Evolutionary conservation across 495 filamentous ascomycete species (phyloP), one percentile per base, ranked within the genome.

Genomic region (Annulohypoxylon maeteangense): DNA sequence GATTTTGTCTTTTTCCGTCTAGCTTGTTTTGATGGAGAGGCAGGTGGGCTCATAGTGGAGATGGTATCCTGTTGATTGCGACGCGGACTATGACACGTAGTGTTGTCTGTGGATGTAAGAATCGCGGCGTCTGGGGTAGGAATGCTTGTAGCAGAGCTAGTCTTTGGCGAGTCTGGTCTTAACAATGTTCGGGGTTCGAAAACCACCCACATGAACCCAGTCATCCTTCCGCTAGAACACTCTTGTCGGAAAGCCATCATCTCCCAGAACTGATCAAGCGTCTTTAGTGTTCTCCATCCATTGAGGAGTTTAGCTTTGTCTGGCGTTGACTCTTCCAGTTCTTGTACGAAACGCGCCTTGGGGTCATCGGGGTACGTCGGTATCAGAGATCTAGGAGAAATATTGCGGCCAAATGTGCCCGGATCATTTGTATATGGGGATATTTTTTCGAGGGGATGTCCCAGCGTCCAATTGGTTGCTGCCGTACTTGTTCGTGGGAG

Each of bases 201-300:
- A 8, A 97, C 89, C 27, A 97, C 78, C 95, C 95, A 99, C 10
- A 98, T 82, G 74, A 99, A 99, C 0, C 95, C 96, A 0, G 97
- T 96, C 59, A 97, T 78, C 20, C 93, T 84, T 2, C 95, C 95
- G 12, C 93, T 90, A 23, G 94, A 95, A 75, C 95, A 99, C 78
- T 99, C 95, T 76, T 98, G 95, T 29, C 95, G 85, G 75, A 93
- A 98, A 12, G 93, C 90, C 95, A 99, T 98, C 88, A 95, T 90
- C 62, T 99, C 95, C 95, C 95, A 99, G 78, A 99, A 99, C 70
- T 95, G 90, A 31, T 94, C 93, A 31, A 98, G 78, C 0, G 90
- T 91, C 70, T 82, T 88, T 16, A 97, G 90, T 70, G 90, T 93
- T 71, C 87, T 90, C 95, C 95, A 99, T 12, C 85, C 83, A 18